phyloP scores from a whole-genome alignment of 192 early-diverging fungal species.

The Spizellomyces punctatus region DNA sequence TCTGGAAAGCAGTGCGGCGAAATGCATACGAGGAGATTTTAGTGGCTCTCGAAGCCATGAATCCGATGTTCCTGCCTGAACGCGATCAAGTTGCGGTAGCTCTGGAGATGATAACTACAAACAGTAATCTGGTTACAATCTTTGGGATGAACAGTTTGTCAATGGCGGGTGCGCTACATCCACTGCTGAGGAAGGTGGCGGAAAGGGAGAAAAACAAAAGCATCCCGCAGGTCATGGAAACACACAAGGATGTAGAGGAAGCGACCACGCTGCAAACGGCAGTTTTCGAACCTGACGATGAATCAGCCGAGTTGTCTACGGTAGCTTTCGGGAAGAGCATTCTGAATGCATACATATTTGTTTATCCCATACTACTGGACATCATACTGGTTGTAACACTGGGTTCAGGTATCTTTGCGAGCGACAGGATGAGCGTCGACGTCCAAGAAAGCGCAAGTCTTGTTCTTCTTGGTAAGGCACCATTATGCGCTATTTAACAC shows the following conservation, averaged over 20 bases:
- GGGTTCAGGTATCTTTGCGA: conserved; percentile 35
- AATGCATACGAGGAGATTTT: conserved; percentile 44
- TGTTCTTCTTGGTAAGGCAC: conserved; percentile 21
- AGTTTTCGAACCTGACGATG: conserved; percentile 15
- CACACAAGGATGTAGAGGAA: neutral
- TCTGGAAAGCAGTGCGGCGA: conserved; percentile 43
- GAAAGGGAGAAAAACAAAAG: neutral
- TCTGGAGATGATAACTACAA: conserved; percentile 50
- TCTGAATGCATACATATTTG: conserved; percentile 47
- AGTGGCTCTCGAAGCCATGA: conserved; percentile 35
- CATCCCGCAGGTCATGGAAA: neutral
- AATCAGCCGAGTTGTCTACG: neutral
- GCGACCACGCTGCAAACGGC: neutral
- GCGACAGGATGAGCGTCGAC: conserved; percentile 25
- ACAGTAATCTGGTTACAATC: conserved; percentile 30
- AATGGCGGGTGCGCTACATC: conserved; percentile 36
- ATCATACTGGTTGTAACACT: conserved; percentile 33
- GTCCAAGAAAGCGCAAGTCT: conserved; percentile 13
- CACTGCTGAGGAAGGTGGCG: conserved; percentile 18
- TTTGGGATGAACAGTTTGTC: conserved; percentile 39
- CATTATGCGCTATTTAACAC: neutral
- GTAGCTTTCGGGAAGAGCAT: conserved; percentile 24
- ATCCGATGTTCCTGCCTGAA: conserved; percentile 44
- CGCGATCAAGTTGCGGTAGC: conserved; percentile 47
- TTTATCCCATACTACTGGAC: conserved; percentile 49